Base-by-base conservation (phyloP, 2,329 filamentous ascomycete genomes). In the Diaporthe citriasiana region DNA sequence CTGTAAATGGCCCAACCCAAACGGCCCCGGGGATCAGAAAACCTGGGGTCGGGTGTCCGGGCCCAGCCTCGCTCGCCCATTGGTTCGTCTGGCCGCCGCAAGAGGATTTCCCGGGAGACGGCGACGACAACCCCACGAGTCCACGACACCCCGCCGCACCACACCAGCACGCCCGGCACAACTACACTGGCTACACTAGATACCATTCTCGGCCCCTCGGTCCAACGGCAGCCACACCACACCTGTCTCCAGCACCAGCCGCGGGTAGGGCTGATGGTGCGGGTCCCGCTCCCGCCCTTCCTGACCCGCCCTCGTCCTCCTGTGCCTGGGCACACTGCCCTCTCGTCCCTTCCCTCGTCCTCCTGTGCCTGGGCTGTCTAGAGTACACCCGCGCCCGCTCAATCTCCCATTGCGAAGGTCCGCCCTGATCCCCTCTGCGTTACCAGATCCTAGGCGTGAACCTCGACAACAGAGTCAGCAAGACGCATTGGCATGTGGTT, bases 31-130 rank as follows among this genome's bases (percentile, higher is more conserved):
- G 27, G 45, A 15, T 7, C 55, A 13, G 45, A 56, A 55, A 59
- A 59, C 65, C 71, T 69, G 71, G 74, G 74, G 71, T 74, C 30
- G 47, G 45, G 40, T 56, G 40, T 25, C 59, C 71, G 59, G 71
- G 27, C 42, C 30, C 68, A 70, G 53, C 33, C 12, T 27, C 38
- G 42, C 35, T 17, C 45, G 47, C 73, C 53, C 53, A 75, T 75
- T 75, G 74, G 74, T 30, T 40, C 17, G 17, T 33, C 50, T 35
- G 47, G 45, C 35, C 51, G 50, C 25, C 66, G n/a, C 71, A 75
- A 75, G 74, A 75, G 71, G 74, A 75, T 73, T 75, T 73, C 74
- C 74, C 74, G 74, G 74, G 35, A 71, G 42, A 51, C 51, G 63
- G 17, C 53, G 66, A 65, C 40, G 45, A 51, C 8, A 17, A 42